Percentiles rank a stretch among this genome's conserved stretches.
Conservation (phyloP, 495 filamentous ascomycete species). For the Aspergillus diversus region DNA sequence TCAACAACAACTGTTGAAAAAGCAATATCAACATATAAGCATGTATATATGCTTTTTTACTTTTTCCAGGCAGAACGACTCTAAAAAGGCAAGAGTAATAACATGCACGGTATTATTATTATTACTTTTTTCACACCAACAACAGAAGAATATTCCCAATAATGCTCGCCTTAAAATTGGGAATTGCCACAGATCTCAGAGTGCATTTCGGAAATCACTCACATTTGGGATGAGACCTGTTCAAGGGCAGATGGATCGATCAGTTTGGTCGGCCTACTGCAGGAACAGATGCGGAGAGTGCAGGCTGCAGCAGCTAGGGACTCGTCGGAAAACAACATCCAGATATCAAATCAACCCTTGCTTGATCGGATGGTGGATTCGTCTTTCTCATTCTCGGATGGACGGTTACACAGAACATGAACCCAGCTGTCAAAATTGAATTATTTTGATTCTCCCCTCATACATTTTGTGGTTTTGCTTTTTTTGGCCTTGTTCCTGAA, state of each 20-base stretch:
- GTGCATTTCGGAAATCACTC: conserved; percentile 15
- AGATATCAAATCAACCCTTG: conserved; percentile 20
- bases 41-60: too few relatives aligned
- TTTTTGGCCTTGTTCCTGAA: not conserved
- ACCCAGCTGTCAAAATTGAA: conserved; percentile 22
- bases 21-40: too few relatives aligned
- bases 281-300: conserved; percentile 45
- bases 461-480: conserved; percentile 19
- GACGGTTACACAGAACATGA: conserved; percentile 14
- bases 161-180: conserved; percentile 15
- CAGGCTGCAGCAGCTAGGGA: conserved; percentile 22
- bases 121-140: not conserved
- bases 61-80: too few relatives aligned
- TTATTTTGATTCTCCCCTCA: conserved; percentile 11
- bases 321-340: conserved; percentile 11
- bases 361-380: conserved; percentile 2
- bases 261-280: conserved; percentile 45
- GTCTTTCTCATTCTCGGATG: conserved; percentile 9
- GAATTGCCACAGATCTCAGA: conserved; percentile 19
- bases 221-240: conserved; percentile 31
- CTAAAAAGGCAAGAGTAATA: too few relatives aligned
- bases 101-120: not conserved
- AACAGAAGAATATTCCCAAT: conserved; percentile 8
- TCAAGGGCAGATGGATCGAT: conserved; percentile 26
- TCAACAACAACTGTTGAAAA: not conserved